Evolutionary conservation across 331 rosid species (phyloP).

Genomic region (Pyracantha coccinea): DNA sequence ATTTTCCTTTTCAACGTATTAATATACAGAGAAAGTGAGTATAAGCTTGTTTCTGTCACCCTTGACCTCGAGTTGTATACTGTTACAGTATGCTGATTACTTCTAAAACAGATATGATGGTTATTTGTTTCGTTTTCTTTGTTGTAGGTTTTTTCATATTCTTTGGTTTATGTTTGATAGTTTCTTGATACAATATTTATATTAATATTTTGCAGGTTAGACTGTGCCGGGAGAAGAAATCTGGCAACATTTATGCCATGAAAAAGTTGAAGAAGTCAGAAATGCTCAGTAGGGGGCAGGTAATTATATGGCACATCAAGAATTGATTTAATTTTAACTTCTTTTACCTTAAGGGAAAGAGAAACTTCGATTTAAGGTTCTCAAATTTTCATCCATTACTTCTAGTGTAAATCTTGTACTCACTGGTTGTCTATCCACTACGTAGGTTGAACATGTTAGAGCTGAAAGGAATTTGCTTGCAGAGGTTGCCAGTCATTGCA

Average conservation of each 20-base stretch:
- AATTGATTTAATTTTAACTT: not conserved
- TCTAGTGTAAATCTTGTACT: not conserved
- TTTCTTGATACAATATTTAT: conserved; percentile 10
- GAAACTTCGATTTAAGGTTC: not conserved
- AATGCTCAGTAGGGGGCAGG: conserved; percentile 99
- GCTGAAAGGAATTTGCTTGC: conserved; percentile 36
- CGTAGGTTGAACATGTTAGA: conserved; percentile 49
- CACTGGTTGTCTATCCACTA: conserved; percentile 4
- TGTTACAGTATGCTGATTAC: not conserved
- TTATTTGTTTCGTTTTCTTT: not conserved
- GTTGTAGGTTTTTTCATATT: not conserved
- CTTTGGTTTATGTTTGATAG: not conserved
- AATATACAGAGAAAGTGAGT: not conserved
- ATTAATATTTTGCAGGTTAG: conserved; percentile 52
- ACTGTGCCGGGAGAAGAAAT: conserved; percentile 73
- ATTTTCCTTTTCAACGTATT: not conserved
- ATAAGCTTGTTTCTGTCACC: not conserved
- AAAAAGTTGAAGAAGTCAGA: conserved; percentile 93
- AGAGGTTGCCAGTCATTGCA: conserved; percentile 42
- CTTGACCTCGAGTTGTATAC: not conserved
- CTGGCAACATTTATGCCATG: conserved; percentile 91
- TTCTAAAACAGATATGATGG: not conserved
- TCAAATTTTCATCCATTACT: not conserved
- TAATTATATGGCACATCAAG: conserved; percentile 7
- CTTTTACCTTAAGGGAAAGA: not conserved